Conservation (phyloP, 331 rosid genomes). For the Prunus yedoensis region DNA sequence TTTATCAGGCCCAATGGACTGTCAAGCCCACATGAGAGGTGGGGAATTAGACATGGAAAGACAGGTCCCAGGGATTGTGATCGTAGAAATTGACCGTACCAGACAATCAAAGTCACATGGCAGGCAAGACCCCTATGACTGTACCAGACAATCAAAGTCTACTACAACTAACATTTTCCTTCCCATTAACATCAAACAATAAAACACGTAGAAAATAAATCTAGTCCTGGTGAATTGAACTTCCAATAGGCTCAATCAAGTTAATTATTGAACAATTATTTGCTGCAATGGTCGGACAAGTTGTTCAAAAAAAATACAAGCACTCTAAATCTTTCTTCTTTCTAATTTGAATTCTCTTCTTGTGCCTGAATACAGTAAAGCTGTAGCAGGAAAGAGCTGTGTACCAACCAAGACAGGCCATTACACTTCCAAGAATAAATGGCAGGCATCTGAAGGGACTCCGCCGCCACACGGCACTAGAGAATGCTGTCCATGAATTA, state of each 20-base stretch:
- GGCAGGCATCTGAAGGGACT: conserved; percentile 12
- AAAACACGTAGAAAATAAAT: not conserved
- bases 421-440: conserved; percentile 14
- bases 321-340: too few relatives aligned
- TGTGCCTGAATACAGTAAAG: not conserved
- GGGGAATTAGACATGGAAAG: too few relatives aligned
- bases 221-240: not conserved
- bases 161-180: not conserved
- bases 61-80: too few relatives aligned
- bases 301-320: not conserved
- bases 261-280: not conserved
- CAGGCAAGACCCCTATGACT: too few relatives aligned
- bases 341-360: too few relatives aligned
- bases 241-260: not conserved
- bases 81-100: too few relatives aligned
- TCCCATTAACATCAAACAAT: not conserved
- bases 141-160: not conserved
- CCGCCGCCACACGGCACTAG: not conserved
- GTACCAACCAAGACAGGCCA: not conserved
- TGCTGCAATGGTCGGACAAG: not conserved
- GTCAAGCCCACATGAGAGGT: too few relatives aligned
- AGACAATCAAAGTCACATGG: too few relatives aligned
- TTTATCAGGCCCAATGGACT: too few relatives aligned
- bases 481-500: conserved; percentile 5
- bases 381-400: conserved; percentile 6